These are phyloP conservation scores for Fusarium albidum DNA, from an alignment of 2,329 filamentous ascomycete species.

Conservation along the genomic window DNA sequence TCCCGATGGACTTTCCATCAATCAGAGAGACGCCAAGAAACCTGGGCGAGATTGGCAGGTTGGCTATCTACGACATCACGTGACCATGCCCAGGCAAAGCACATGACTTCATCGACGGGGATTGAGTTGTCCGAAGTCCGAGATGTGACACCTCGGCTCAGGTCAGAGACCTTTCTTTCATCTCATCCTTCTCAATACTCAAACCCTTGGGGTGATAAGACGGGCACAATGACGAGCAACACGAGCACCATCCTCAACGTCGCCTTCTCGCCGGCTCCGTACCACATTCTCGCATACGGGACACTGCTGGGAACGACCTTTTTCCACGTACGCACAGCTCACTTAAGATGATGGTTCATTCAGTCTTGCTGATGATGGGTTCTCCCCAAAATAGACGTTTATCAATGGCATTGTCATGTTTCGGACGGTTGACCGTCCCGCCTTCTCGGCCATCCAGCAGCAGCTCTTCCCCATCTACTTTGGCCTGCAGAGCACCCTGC, in stretches of 20 bases:
- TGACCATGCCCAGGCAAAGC: conserved; percentile 28
- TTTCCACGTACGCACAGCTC: conserved; percentile 71
- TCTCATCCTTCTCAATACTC: conserved; percentile 4
- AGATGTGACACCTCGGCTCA: conserved; percentile 16
- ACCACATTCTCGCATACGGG: conserved; percentile 84
- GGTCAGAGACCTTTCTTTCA: conserved; percentile 15
- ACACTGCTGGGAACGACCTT: conserved; percentile 86
- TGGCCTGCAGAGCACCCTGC: conserved; percentile 78
- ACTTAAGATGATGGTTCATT: accelerated
- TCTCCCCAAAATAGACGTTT: conserved; percentile 72
- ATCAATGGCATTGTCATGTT: conserved; percentile 78
- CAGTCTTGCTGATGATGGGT: conserved; percentile 14
- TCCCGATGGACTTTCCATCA: too few species aligned
- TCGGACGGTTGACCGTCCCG: conserved; percentile 76
- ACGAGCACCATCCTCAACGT: conserved; percentile 57
- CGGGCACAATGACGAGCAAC: conserved; percentile 55
- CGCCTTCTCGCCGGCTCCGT: conserved; percentile 72
- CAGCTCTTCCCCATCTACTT: conserved; percentile 92
- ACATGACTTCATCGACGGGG: conserved; percentile 20
- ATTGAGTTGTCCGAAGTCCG: conserved; percentile 6
- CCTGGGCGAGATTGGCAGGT: conserved; percentile 38
- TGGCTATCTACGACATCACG: conserved; percentile 41
- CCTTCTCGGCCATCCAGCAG: conserved; percentile 83
- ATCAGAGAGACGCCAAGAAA: too few species aligned
- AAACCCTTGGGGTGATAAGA: conserved; percentile 3